These are phyloP conservation scores for Symbiodinium natans DNA, from an alignment of 73 alveolate genomes.

Conservation along the genomic window DNA sequence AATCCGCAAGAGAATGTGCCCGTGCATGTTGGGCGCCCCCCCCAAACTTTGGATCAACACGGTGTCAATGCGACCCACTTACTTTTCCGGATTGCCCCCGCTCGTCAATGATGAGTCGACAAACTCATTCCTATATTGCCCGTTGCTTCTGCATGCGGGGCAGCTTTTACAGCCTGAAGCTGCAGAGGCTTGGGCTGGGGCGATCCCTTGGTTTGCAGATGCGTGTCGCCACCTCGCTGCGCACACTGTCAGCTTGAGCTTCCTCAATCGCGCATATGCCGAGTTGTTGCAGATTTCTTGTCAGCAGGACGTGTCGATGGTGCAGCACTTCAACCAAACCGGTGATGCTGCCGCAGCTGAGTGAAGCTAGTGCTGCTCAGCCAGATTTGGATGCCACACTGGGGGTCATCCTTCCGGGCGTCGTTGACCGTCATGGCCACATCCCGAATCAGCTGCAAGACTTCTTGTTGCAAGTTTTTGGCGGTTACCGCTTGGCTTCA, in stretches of 20 bases:
- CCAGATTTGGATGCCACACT: not conserved
- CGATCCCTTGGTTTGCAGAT: not conserved
- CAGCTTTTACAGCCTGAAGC: not conserved
- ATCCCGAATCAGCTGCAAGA: not conserved
- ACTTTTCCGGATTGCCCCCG: not conserved
- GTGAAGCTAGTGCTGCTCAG: not conserved
- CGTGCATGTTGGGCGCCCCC: too few species aligned
- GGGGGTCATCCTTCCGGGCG: not conserved
- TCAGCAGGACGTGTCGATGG: not conserved
- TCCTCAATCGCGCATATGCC: not conserved
- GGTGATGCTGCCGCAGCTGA: not conserved
- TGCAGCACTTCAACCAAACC: not conserved
- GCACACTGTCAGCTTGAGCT: not conserved
- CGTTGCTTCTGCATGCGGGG: not conserved
- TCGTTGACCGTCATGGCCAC: not conserved
- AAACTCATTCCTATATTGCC: not conserved
- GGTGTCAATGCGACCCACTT: too few species aligned
- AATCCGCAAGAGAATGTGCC: too few species aligned
- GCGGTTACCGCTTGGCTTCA: not conserved
- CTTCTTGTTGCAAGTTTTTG: not conserved
- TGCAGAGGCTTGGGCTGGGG: not conserved
- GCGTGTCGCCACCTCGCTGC: not conserved
- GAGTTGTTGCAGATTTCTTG: not conserved
- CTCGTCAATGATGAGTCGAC: not conserved
- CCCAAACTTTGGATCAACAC: too few species aligned